Evolutionary conservation across 768 basidiomycete species (phyloP).

Genomic region (Psilocybe tampanensis): DNA sequence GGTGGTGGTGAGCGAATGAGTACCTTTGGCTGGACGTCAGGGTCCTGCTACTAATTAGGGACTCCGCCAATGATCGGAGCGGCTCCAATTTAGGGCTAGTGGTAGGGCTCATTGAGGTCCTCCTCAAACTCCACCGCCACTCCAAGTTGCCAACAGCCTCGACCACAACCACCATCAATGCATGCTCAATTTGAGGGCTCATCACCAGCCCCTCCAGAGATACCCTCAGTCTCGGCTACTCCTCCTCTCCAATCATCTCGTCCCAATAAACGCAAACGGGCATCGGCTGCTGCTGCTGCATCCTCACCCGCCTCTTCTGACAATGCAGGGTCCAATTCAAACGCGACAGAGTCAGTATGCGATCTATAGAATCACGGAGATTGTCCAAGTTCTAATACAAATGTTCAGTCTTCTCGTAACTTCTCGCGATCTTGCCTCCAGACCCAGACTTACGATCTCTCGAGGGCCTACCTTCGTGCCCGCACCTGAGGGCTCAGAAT

Average conservation of each 20-base stretch:
- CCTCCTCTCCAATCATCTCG: conserved; percentile 26
- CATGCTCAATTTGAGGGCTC: conserved; percentile 33
- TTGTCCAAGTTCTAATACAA: conserved; percentile 11
- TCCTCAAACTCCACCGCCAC: background rate
- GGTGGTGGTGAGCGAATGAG: conserved; percentile 13
- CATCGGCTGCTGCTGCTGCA: conserved; percentile 40
- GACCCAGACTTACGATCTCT: conserved; percentile 73
- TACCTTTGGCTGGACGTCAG: conserved; percentile 1
- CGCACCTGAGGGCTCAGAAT: conserved; percentile 53
- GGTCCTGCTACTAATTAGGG: background rate
- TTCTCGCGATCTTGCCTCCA: conserved; percentile 68
- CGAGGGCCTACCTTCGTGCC: conserved; percentile 73
- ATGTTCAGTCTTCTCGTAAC: conserved; percentile 49
- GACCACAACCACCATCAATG: conserved; percentile 22
- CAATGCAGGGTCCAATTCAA: conserved; percentile 28
- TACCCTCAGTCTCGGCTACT: conserved; percentile 7
- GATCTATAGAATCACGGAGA: background rate
- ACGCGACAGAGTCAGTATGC: conserved; percentile 37
- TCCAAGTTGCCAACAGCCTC: too few species aligned
- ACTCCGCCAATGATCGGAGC: conserved; percentile 1
- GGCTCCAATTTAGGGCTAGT: too few species aligned
- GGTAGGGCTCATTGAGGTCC: background rate
- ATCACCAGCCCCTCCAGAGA: conserved; percentile 31
- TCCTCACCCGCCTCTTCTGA: conserved; percentile 65
- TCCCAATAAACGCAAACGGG: conserved; percentile 56